Percentiles rank a stretch among this genome's conserved stretches.
Conservation (phyloP, 257 asterid species). For the Solanum ossicruentum region DNA sequence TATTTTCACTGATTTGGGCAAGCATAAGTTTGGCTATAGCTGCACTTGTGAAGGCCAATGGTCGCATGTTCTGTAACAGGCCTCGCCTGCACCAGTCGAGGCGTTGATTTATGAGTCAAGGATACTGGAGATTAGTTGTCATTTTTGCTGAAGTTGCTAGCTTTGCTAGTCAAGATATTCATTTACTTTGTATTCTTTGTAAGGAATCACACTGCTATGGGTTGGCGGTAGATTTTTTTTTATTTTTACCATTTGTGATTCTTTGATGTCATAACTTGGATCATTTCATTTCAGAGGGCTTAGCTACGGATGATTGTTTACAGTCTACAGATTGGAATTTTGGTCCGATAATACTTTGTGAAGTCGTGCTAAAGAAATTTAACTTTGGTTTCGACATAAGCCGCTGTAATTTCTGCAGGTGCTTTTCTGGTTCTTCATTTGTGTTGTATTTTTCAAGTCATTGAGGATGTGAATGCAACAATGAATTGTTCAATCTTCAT, state of each 20-base stretch:
- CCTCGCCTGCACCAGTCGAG: slow-evolving; percentile 81
- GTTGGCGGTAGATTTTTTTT: neutral
- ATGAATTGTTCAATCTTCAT: neutral
- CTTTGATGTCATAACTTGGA: neutral
- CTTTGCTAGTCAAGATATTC: neutral
- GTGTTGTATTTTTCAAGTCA: neutral
- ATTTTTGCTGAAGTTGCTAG: neutral
- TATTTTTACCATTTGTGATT: neutral
- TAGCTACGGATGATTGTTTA: neutral
- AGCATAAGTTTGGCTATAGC: slow-evolving; percentile 53
- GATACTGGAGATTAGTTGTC: neutral
- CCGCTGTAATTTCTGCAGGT: neutral
- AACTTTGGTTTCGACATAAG: neutral
- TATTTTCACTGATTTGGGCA: slow-evolving; percentile 71
- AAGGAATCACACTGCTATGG: neutral
- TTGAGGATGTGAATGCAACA: neutral
- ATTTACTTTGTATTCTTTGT: neutral
- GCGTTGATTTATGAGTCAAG: slow-evolving; percentile 19
- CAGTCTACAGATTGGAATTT: neutral
- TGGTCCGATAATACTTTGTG: neutral
- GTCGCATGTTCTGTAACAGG: slow-evolving; percentile 74
- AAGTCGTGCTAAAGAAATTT: neutral
- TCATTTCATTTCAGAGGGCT: neutral
- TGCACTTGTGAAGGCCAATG: slow-evolving; percentile 60
- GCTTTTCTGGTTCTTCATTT: neutral